Evolutionary conservation across 805 yeast genomes (phyloP).

Genomic region (Cyberlindnera sargentensis): DNA sequence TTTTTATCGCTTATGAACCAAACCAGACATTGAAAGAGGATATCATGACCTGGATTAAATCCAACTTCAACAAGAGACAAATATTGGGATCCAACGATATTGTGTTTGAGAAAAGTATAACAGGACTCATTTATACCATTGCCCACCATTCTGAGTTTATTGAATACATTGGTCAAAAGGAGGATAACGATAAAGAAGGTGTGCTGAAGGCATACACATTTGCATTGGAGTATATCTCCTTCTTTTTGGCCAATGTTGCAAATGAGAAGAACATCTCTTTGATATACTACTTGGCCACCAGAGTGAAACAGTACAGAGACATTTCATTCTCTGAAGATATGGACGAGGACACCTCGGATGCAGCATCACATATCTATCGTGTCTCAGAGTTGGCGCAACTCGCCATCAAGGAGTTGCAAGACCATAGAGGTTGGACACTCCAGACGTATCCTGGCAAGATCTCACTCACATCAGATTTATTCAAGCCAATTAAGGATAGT

Average conservation of each 20-base stretch:
- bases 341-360: conserved; percentile 20
- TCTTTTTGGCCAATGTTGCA: conserved; percentile 53
- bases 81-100: conserved; percentile 33
- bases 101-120: conserved; percentile 57
- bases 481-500: conserved; percentile 49
- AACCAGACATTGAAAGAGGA: conserved; percentile 39
- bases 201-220: conserved; percentile 41
- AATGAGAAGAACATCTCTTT: conserved; percentile 63
- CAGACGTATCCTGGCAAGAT: conserved; percentile 80
- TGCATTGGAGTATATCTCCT: conserved; percentile 53
- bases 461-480: conserved; percentile 63
- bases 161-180: conserved; percentile 29
- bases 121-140: conserved; percentile 59
- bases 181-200: conserved; percentile 13
- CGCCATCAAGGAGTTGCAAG: conserved; percentile 50
- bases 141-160: conserved; percentile 69
- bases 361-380: conserved; percentile 43
- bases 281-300: conserved; percentile 66
- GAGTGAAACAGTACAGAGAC: conserved; percentile 75
- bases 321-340: conserved; percentile 32
- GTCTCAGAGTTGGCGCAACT: conserved; percentile 71
- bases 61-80: conserved; percentile 36
- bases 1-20: conserved; percentile 76
- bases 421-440: conserved; percentile 56
- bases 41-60: conserved; percentile 64